Evolutionary conservation across 495 filamentous ascomycete genomes (phyloP).

Genomic region (Penicillium argentinense): DNA sequence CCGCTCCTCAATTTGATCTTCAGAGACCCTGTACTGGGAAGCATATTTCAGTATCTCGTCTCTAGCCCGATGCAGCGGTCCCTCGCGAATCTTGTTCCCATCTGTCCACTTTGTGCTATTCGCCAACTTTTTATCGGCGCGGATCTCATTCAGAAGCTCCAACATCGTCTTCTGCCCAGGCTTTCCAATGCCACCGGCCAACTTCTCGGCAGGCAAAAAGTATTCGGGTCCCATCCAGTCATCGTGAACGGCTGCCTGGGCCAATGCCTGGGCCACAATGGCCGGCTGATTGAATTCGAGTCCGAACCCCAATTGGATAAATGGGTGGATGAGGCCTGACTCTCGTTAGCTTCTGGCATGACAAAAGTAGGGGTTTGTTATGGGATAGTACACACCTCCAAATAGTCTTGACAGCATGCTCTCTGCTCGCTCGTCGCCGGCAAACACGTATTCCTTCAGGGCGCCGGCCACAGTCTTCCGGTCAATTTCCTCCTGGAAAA

Average conservation of each 20-base stretch:
- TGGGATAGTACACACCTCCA: slow-evolving; percentile 38
- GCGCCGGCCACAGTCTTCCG: slow-evolving; percentile 56
- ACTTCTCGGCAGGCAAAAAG: slow-evolving; percentile 55
- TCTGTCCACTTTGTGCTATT: slow-evolving; percentile 52
- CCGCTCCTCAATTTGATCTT: slow-evolving; percentile 64
- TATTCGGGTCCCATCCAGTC: slow-evolving; percentile 46
- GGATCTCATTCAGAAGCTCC: slow-evolving; percentile 59
- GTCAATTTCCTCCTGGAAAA: slow-evolving; percentile 72
- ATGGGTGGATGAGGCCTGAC: slow-evolving; percentile 69
- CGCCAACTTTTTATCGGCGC: slow-evolving; percentile 52
- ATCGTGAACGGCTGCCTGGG: slow-evolving; percentile 67
- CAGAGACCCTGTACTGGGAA: slow-evolving; percentile 56
- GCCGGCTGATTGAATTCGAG: slow-evolving; percentile 79
- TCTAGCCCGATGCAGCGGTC: slow-evolving; percentile 59
- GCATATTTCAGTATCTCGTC: slow-evolving; percentile 63
- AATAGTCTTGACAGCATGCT: slow-evolving; percentile 60
- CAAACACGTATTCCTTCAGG: slow-evolving; percentile 65
- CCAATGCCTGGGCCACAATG: slow-evolving; percentile 77
- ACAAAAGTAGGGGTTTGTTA: background rate
- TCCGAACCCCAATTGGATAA: slow-evolving; percentile 84
- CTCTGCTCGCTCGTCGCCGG: slow-evolving; percentile 57
- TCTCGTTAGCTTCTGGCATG: background rate
- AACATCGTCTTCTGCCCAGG: slow-evolving; percentile 49
- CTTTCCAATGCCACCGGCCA: slow-evolving; percentile 33
- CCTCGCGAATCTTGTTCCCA: slow-evolving; percentile 63